A percentile compares a stretch with the other conserved stretches of the same genome.
phyloP scores from a whole-genome alignment of 2,329 filamentous ascomycete genomes.

The Boeremia exigua region DNA sequence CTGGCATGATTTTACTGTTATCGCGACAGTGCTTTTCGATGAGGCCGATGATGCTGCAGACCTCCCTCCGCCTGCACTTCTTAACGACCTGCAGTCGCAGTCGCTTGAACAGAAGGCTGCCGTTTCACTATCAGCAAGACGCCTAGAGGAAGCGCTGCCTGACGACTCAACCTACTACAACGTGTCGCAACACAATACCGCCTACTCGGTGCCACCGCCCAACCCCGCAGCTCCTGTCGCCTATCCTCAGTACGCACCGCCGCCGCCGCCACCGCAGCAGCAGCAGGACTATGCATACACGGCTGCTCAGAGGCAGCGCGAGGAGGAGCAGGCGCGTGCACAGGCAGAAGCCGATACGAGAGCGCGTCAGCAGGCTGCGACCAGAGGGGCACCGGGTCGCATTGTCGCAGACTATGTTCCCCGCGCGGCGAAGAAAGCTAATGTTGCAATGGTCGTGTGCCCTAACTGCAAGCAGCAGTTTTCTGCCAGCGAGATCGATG shows the following conservation, averaged over 20 bases:
- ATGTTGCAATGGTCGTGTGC: constrained; percentile 74
- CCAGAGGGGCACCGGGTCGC: constrained; percentile 71
- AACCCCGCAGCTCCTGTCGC: constrained; percentile 29
- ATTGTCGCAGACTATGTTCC: constrained; percentile 95
- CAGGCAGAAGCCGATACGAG: constrained; percentile 64
- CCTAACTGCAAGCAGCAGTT: constrained; percentile 94
- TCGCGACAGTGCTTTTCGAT: constrained; percentile 92
- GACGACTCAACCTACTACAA: constrained; percentile 63
- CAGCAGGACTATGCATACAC: constrained; percentile 35
- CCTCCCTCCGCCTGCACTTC: constrained; percentile 84
- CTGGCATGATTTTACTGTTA: constrained; percentile 96
- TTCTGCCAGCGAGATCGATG: constrained; percentile 83
- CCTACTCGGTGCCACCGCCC: constrained; percentile 37
- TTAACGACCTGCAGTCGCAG: constrained; percentile 90
- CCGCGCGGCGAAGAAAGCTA: constrained; percentile 72
- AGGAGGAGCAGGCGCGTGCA: constrained; percentile 49
- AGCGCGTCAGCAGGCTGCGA: constrained; percentile 79
- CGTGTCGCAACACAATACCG: constrained; percentile 38
- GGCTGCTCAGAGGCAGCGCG: constrained; percentile 42
- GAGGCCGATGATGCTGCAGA: constrained; percentile 86
- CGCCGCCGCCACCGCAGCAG: constrained; percentile 10
- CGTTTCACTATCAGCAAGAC: constrained; percentile 81
- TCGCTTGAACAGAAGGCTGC: constrained; percentile 94
- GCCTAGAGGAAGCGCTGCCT: constrained; percentile 95
- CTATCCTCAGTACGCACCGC: constrained; percentile 35